These are phyloP conservation scores for Curvularia verruculosa DNA, from an alignment of 2,329 filamentous ascomycete species.

Conservation along the genomic window DNA sequence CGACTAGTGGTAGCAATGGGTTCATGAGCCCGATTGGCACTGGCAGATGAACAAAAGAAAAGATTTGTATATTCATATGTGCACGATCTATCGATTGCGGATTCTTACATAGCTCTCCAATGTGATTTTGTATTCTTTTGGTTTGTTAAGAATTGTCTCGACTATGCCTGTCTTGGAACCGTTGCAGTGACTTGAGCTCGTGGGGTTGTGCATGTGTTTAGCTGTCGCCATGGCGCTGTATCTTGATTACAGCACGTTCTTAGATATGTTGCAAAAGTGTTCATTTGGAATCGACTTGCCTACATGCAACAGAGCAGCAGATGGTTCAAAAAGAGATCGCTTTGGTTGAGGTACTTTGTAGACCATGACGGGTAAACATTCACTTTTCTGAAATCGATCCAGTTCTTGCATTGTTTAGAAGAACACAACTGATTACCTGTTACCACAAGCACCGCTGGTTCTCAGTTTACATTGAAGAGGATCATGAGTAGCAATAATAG, in stretches of 20 bases:
- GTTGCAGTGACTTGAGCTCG: background rate
- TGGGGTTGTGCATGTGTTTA: background rate
- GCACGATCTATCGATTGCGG: conserved; percentile 22
- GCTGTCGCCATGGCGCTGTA: too few relatives aligned
- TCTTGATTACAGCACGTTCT: too few relatives aligned
- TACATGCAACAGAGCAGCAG: too few relatives aligned
- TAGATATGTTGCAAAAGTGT: background rate
- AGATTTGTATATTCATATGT: conserved; percentile 12
- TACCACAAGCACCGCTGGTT: too few relatives aligned
- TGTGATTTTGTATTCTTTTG: conserved; percentile 36
- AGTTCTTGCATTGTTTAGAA: too few relatives aligned
- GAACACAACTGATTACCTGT: too few relatives aligned
- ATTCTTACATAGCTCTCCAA: conserved; percentile 33
- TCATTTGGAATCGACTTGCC: background rate
- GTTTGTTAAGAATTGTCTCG: conserved; percentile 1
- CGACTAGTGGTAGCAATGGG: conserved; percentile 38
- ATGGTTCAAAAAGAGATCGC: too few relatives aligned
- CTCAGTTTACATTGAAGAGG: too few relatives aligned
- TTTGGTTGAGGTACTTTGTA: too few relatives aligned
- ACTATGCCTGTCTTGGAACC: background rate
- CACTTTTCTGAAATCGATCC: too few relatives aligned
- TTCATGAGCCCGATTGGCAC: conserved; percentile 42
- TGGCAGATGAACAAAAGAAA: conserved; percentile 31
- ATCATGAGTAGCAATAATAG: too few relatives aligned
- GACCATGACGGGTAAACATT: too few relatives aligned